These are phyloP conservation scores for Trichoderma lentiforme DNA, from an alignment of 2,329 filamentous ascomycete genomes.

Conservation along the genomic window DNA sequence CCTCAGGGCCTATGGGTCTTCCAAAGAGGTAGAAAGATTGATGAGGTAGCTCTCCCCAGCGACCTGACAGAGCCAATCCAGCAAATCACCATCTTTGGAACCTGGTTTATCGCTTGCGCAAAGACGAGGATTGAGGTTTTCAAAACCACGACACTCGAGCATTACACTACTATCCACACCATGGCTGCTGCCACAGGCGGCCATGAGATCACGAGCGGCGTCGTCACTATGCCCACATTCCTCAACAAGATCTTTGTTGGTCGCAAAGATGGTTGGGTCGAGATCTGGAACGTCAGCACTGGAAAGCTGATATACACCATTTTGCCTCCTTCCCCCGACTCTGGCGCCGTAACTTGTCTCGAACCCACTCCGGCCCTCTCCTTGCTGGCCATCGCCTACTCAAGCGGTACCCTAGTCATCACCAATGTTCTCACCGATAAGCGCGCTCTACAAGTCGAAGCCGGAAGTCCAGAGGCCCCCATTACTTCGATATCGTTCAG, in stretches of 20 bases:
- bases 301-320: slow-evolving; percentile 90
- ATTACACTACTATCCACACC: slow-evolving; percentile 80
- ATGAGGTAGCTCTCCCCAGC: slow-evolving; percentile 65
- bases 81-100: slow-evolving; percentile 78
- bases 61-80: slow-evolving; percentile 68
- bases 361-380: slow-evolving; percentile 81
- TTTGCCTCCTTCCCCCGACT: slow-evolving; percentile 67
- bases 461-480: slow-evolving; percentile 60
- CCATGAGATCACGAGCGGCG: slow-evolving; percentile 70
- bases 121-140: slow-evolving; percentile 79
- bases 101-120: slow-evolving; percentile 84
- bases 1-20: slow-evolving; percentile 81
- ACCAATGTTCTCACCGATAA: slow-evolving; percentile 80
- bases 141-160: slow-evolving; percentile 78
- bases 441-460: slow-evolving; percentile 64
- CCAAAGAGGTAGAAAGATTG: slow-evolving; percentile 82
- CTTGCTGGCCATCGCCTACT: slow-evolving; percentile 83
- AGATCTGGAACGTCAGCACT: slow-evolving; percentile 96
- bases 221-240: slow-evolving; percentile 89
- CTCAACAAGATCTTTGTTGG: slow-evolving; percentile 95
- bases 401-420: slow-evolving; percentile 72
- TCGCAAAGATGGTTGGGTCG: slow-evolving; percentile 80
- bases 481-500: slow-evolving; percentile 86
- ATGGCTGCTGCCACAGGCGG: slow-evolving; percentile 54
- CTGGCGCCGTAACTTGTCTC: slow-evolving; percentile 81